These are phyloP conservation scores for Apiospora koreana DNA, from an alignment of 2,329 filamentous ascomycete genomes.

Conservation along the genomic window DNA sequence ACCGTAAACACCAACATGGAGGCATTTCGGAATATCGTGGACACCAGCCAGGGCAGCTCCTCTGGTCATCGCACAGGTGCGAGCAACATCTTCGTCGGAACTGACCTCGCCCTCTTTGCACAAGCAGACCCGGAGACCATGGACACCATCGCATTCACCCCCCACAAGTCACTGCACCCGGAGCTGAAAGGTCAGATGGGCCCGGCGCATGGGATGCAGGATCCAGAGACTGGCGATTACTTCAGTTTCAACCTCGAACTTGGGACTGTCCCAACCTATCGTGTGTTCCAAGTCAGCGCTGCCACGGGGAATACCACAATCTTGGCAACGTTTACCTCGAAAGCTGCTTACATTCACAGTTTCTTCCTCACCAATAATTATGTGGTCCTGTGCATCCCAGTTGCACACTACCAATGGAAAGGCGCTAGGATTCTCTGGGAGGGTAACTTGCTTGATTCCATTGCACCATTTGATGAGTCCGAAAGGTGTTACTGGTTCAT, in stretches of 20 bases:
- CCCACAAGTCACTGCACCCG: conserved; percentile 51
- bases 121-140: conserved; percentile 56
- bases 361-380: conserved; percentile 4
- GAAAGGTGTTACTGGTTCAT: background rate
- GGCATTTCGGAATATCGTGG: conserved; percentile 45
- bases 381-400: conserved; percentile 9
- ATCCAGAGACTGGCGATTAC: conserved; percentile 56
- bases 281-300: conserved; percentile 52
- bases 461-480: background rate
- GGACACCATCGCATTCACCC: conserved; percentile 52
- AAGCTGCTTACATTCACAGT: conserved; percentile 48
- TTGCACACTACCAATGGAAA: background rate
- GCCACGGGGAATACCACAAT: conserved; percentile 54
- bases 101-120: conserved; percentile 45
- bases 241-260: conserved; percentile 61
- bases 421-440: background rate
- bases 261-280: conserved; percentile 46
- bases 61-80: background rate
- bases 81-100: conserved; percentile 23
- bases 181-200: conserved; percentile 52
- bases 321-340: conserved; percentile 49
- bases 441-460: background rate
- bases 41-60: conserved; percentile 14
- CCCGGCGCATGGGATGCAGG: conserved; percentile 54
- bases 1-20: conserved; percentile 57